Base-by-base conservation (phyloP, 1,284 basidiomycete species). In the Leccinum pachyderme region DNA sequence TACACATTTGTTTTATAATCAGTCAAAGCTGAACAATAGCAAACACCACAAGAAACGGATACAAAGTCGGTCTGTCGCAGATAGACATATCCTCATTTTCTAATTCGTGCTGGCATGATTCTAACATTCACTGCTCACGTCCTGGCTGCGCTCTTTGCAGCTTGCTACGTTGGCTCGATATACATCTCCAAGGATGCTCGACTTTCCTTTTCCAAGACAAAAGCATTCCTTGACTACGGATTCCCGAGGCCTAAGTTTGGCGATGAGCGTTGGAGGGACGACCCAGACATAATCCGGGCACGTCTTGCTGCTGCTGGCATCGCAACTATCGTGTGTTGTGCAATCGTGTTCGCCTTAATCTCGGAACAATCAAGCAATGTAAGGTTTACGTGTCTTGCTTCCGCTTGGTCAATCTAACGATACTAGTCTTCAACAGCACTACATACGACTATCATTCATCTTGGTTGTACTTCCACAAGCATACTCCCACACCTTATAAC, bases 261-360 rank as follows among this genome's bases (percentile, higher is more conserved):
- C 28, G 56, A 67, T 43, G 79, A 80, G 56, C 76, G 81, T 32
- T 84, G 81, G 78, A 77, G 91, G 60, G 85, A 93, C 63, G 85
- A 91, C 59, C 83, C 89, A 1, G 77, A 79, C 33, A 87, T 93
- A 15, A 90, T 93, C 52, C 78, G 79, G 18, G 84, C 87, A 4
- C 77, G 91, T 45, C 68, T 92, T 35, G 56, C 74, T 6, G 83
- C 84, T 9, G 89, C 83, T 12, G 74, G 75, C 28, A 41, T 80
- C 47, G 84, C 84, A 48, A 87, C 86, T 1, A 35, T 79, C 1
- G 54, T 80, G 2, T 84, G 81, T 63, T 81, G 81, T 58, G 57
- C 65, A 4, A 61, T 74, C 24, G 74, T 87, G 29, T 73, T 74
- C 47, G 63, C 59, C 22, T 59, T 81, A 47, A 61, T 81, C 53